These are phyloP conservation scores for Sphagnum contortum DNA, from an alignment of 225 moss, liverwort and hornwort species.

Conservation along the genomic window DNA sequence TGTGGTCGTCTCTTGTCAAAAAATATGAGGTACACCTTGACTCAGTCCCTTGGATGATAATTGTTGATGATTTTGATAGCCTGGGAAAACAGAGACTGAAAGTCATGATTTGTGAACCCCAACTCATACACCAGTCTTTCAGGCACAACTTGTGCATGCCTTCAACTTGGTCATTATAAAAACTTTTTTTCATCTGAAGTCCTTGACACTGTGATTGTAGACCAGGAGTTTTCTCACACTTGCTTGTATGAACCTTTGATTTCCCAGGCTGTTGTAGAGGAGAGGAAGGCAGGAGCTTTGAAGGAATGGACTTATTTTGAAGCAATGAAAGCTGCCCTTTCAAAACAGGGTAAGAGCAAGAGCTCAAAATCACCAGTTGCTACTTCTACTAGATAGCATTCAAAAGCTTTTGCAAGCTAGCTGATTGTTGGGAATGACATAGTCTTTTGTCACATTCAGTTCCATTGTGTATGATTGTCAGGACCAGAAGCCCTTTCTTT, in stretches of 20 bases:
- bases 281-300: conserved; percentile 22
- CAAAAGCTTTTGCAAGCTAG: background rate
- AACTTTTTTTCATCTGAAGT: background rate
- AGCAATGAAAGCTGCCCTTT: conserved; percentile 36
- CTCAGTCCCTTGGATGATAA: background rate
- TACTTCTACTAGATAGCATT: background rate
- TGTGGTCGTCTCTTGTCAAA: conserved; percentile 82
- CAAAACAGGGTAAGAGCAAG: conserved; percentile 8
- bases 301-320: conserved; percentile 66
- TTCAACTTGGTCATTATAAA: background rate
- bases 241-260: conserved; percentile 23
- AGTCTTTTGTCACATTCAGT: too few relatives aligned
- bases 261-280: conserved; percentile 47
- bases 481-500: too few relatives aligned
- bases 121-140: background rate
- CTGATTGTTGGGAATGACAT: too few relatives aligned
- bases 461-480: too few relatives aligned
- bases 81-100: too few relatives aligned
- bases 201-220: background rate
- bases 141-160: background rate
- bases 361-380: background rate
- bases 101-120: too few relatives aligned
- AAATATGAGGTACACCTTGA: conserved; percentile 53
- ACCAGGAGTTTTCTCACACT: conserved; percentile 11
- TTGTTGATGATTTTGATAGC: conserved; percentile 1